phyloP scores from a whole-genome alignment of 129 eudicot genomes.

The Artemisia argyi region DNA sequence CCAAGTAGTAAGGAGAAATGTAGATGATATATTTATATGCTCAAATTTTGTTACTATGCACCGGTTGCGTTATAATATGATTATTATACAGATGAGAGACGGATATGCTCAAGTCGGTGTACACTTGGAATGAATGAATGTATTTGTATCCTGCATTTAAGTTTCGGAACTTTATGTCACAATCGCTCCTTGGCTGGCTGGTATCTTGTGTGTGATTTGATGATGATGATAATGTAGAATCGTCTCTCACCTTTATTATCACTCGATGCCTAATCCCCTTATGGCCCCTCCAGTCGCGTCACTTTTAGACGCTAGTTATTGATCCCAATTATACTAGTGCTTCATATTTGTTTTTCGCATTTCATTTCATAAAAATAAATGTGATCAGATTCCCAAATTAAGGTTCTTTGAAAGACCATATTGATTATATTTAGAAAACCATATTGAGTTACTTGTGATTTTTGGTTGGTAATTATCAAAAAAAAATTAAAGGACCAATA shows the following conservation, averaged over 20 bases:
- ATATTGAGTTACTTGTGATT: too few relatives aligned
- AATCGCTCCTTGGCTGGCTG: slow-evolving; percentile 8
- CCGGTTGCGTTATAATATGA: not conserved
- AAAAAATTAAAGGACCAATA: too few relatives aligned
- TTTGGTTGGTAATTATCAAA: too few relatives aligned
- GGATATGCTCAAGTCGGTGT: not conserved
- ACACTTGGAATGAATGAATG: not conserved
- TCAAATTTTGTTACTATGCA: not conserved
- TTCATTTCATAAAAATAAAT: not conserved
- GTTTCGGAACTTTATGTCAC: slow-evolving; percentile 24
- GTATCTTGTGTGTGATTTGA: slow-evolving; percentile 12
- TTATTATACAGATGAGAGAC: not conserved
- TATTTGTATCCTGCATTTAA: not conserved
- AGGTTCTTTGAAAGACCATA: too few relatives aligned
- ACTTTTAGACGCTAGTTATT: not conserved
- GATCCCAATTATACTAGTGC: not conserved
- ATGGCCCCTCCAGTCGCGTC: not conserved
- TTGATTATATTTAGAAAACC: too few relatives aligned
- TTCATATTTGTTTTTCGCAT: not conserved
- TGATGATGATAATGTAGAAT: slow-evolving; percentile 3
- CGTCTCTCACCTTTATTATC: slow-evolving; percentile 19
- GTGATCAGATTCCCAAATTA: too few relatives aligned
- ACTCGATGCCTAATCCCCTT: not conserved
- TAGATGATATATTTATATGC: not conserved
- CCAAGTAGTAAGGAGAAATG: slow-evolving; percentile 2